Conservation (phyloP, 352 stramenopile species). For the Pythium aquatile region DNA sequence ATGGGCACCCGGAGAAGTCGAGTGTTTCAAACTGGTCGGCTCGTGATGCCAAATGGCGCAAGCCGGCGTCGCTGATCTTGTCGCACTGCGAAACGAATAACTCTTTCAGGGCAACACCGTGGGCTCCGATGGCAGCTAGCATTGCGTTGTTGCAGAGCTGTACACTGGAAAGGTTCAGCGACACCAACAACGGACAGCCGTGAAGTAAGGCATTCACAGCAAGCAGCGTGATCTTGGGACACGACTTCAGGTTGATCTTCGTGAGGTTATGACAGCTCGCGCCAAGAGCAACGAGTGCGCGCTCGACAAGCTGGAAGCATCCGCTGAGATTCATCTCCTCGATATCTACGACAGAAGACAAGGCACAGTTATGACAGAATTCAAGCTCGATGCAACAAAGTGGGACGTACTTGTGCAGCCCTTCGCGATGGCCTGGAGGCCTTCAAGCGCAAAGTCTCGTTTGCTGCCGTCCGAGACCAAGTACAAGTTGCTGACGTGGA, state of each 20-base stretch:
- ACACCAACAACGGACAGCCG: slow-evolving; percentile 40
- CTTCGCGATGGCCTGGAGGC: slow-evolving; percentile 82
- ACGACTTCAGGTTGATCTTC: slow-evolving; percentile 78
- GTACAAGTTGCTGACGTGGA: slow-evolving; percentile 83
- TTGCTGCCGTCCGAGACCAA: slow-evolving; percentile 92
- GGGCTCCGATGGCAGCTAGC: slow-evolving; percentile 41
- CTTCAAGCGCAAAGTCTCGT: slow-evolving; percentile 90
- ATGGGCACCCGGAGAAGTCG: slow-evolving; percentile 52
- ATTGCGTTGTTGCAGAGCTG: slow-evolving; percentile 62
- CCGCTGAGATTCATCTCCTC: slow-evolving; percentile 54
- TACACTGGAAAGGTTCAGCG: slow-evolving; percentile 59
- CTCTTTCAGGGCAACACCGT: slow-evolving; percentile 37
- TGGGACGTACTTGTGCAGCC: slow-evolving; percentile 39
- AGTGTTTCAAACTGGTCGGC: slow-evolving; percentile 64
- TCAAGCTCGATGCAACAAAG: neutral
- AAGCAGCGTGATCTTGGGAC: slow-evolving; percentile 71
- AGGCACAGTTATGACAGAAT: neutral
- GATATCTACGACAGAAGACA: slow-evolving; percentile 29
- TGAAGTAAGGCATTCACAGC: slow-evolving; percentile 66
- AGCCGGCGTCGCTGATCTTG: slow-evolving; percentile 51
- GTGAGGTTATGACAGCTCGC: slow-evolving; percentile 49
- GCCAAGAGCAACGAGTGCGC: slow-evolving; percentile 78
- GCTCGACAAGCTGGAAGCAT: slow-evolving; percentile 85
- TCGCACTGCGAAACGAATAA: slow-evolving; percentile 66
- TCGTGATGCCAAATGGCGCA: slow-evolving; percentile 46